Evolutionary conservation across 805 yeast species (phyloP), one percentile per base, ranked within the genome.

Genomic region (Candida taoyuanica): DNA sequence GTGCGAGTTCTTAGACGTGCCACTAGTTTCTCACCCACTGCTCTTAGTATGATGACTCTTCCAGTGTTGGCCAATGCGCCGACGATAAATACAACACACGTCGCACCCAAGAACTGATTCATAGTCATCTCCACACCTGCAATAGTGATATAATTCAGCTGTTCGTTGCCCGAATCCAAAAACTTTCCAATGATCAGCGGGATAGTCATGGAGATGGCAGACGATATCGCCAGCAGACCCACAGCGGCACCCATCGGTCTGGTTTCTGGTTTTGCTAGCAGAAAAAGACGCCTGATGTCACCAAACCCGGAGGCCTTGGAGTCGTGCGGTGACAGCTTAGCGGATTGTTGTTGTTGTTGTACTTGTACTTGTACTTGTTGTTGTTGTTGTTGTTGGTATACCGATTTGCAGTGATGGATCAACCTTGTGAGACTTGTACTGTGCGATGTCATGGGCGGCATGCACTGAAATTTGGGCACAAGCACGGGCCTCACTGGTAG

Each of bases 161-260:
- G 41, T 9, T 50, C 54, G 8, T 46, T 49, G 2, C 56, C 61
- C 5, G 53, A 73, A 58, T 89, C 98, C 16, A 91, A 72, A 34
- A 89, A 79, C 52, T 84, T 84, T 23, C 98, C 98, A 40, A 91
- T 83, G 17, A 86, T 70, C 31, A 81, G 65, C 7, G 98, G 98
- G 30, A 91, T 67, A 11, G 81, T 62, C 85, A 91, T 82, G 19
- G 88, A 73, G 5, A 86, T 82, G 1, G 87, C 75, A 2, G 96
- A 84, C 0, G 96, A 78, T 5, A 81, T 54, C 5, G 79, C 62
- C 23, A 91, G 68, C 40, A 85, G 71, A 0, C 70, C 47, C 28
- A 89, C 63, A 0, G 96, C 96, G 16, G 71, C 59, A 1, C 68
- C 47, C 51, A 83, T 66, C 3, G 81, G 72, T 38, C 64, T 63